These are phyloP conservation scores for Hydrangea macrophylla DNA, from an alignment of 148 eudicot genomes.

Conservation along the genomic window DNA sequence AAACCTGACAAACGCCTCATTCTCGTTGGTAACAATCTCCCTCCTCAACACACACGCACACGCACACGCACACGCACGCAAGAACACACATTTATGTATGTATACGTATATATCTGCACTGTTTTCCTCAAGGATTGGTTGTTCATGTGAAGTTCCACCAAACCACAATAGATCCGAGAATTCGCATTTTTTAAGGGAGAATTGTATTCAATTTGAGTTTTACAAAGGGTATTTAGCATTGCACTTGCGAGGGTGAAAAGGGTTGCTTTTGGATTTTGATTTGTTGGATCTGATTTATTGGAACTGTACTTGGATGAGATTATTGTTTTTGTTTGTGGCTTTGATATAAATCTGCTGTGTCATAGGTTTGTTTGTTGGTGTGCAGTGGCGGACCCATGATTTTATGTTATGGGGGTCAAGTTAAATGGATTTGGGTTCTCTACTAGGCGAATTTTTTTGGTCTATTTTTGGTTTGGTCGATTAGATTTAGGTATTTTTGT, in stretches of 20 bases:
- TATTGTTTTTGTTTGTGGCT: background rate
- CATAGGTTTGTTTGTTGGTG: background rate
- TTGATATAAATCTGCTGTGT: background rate
- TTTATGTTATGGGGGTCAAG: too few species aligned
- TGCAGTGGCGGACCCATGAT: too few species aligned
- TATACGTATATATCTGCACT: background rate
- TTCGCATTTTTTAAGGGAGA: background rate
- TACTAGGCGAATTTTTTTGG: too few species aligned
- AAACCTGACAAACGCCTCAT: conserved; percentile 96
- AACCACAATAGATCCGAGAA: background rate
- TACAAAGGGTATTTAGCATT: background rate
- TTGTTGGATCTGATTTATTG: background rate
- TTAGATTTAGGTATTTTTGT: too few species aligned
- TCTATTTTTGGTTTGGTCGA: too few species aligned
- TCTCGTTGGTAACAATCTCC: conserved; percentile 50
- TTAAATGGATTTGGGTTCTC: too few species aligned
- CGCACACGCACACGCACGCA: background rate
- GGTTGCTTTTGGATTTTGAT: background rate
- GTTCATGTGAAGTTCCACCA: background rate
- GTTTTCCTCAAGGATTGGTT: background rate
- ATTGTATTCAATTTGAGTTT: background rate
- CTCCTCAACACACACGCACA: background rate
- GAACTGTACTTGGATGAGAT: background rate
- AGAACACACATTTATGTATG: too few species aligned
- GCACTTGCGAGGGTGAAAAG: background rate